Evolutionary conservation across 352 stramenopile species (phyloP), one percentile per base, ranked within the genome.

Genomic region (Phytopythium mirpurense): DNA sequence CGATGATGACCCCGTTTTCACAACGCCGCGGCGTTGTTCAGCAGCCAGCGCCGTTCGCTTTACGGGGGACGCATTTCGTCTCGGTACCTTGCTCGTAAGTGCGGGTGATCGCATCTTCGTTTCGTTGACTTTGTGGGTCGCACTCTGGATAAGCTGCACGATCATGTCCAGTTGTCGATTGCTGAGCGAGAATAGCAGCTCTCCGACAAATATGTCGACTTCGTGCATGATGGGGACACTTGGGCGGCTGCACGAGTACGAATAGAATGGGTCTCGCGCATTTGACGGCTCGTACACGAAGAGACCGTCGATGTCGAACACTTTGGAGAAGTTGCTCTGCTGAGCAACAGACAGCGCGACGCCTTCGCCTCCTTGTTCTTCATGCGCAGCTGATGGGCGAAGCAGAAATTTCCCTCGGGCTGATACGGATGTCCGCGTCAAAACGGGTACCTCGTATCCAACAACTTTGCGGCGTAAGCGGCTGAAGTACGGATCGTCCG

Each of bases 81-180:
- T 24, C 8, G 27, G 31, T 32, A 21, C 3, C 24, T 51, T 51
- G 6, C 44, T 27, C 14, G 44, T 27, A 0, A 38, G 18, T 8
- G 11, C 44, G n/a, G 27, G 44, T 16, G 44, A 36, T 27, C 27
- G 27, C 0, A 53, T 45, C 24, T 63, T 44, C 10, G 51, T 32
- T 53, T 65, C 46, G 21, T 66, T 55, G 10, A 63, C 63, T 38
- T 70, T 78, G 29, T 46, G 42, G 6, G 56, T 75, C 29, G 70
- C 66, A 38, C 65, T 79, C 40, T 61, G 59, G 34, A 86, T 59
- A 21, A 93, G 63, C 53, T 92, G 65, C 10, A 78, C 67, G n/a
- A 94, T 61, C 84, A 94, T 94, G 11, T 78, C 47, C 43, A 95
- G 61, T 56, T 95, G 84, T 34, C 84, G 68, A 62, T 95, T 75